Evolutionary conservation across 768 basidiomycete species (phyloP).

Genomic region (Paxillus rubicundulus): DNA sequence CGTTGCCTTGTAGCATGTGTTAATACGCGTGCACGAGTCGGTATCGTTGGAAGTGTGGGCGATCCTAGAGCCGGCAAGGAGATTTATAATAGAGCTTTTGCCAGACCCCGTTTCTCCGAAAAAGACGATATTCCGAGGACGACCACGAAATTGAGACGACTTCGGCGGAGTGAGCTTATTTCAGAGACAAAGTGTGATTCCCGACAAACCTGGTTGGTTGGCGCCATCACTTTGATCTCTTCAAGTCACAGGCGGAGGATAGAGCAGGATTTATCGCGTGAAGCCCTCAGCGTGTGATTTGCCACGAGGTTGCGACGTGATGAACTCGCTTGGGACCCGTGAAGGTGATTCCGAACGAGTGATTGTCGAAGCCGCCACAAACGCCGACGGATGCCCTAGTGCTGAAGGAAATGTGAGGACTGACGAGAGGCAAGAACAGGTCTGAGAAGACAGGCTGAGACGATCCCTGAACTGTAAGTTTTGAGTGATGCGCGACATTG

Average conservation of each 20-base stretch:
- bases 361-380: too few species aligned
- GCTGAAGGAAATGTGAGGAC: too few species aligned
- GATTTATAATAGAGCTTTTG: slow-evolving; percentile 29
- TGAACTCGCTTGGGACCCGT: too few species aligned
- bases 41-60: slow-evolving; percentile 15
- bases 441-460: too few species aligned
- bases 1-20: slow-evolving; percentile 3
- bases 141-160: not conserved
- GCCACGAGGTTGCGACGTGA: too few species aligned
- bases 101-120: slow-evolving; percentile 25
- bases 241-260: too few species aligned
- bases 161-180: slow-evolving; percentile 1
- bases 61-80: slow-evolving; percentile 10
- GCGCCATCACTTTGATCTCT: not conserved
- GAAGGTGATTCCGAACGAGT: too few species aligned
- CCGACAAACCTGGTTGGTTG: slow-evolving; percentile 11
- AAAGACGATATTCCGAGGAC: slow-evolving; percentile 20
- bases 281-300: not conserved
- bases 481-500: too few species aligned
- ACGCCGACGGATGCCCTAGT: too few species aligned
- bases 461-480: too few species aligned
- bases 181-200: not conserved
- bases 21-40: slow-evolving; percentile 15
- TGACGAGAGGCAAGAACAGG: too few species aligned
- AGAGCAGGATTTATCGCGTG: not conserved